Conservation (phyloP, 768 basidiomycete species). For the Tylopilus rubrobrunneus region DNA sequence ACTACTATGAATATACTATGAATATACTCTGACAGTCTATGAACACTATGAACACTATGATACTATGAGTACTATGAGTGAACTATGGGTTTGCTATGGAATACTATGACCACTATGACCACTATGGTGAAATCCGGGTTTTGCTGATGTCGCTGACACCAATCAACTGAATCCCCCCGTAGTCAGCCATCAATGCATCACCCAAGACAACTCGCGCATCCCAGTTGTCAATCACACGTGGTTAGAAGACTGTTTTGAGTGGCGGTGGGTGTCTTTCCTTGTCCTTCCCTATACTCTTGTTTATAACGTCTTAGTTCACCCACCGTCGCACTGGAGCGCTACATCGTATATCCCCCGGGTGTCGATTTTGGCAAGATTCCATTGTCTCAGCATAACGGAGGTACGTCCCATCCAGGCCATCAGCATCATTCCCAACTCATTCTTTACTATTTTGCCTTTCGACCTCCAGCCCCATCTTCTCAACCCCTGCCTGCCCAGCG, state of each 20-base stretch:
- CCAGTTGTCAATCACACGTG: slow-evolving; percentile 87
- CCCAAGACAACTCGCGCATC: slow-evolving; percentile 77
- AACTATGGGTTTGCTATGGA: too few species aligned
- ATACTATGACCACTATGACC: too few species aligned
- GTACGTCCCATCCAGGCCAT: slow-evolving; percentile 5
- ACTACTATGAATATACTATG: too few species aligned
- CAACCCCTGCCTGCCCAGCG: slow-evolving; percentile 1
- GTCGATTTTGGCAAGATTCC: slow-evolving; percentile 56
- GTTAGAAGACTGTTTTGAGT: slow-evolving; percentile 89
- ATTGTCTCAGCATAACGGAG: slow-evolving; percentile 16
- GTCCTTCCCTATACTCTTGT: neutral
- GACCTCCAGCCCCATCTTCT: slow-evolving; percentile 2
- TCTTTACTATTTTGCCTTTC: too few species aligned
- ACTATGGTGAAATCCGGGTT: too few species aligned
- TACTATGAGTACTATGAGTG: too few species aligned
- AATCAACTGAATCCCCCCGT: neutral
- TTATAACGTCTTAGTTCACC: slow-evolving; percentile 35
- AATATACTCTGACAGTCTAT: too few species aligned
- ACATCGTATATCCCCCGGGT: slow-evolving; percentile 64
- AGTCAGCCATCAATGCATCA: slow-evolving; percentile 31
- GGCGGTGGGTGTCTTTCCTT: slow-evolving; percentile 41
- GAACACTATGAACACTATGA: too few species aligned
- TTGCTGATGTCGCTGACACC: too few species aligned
- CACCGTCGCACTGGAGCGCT: slow-evolving; percentile 61
- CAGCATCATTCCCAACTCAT: too few species aligned